phyloP scores from a whole-genome alignment of 345 rosid genomes.

The Syzygium grande region DNA sequence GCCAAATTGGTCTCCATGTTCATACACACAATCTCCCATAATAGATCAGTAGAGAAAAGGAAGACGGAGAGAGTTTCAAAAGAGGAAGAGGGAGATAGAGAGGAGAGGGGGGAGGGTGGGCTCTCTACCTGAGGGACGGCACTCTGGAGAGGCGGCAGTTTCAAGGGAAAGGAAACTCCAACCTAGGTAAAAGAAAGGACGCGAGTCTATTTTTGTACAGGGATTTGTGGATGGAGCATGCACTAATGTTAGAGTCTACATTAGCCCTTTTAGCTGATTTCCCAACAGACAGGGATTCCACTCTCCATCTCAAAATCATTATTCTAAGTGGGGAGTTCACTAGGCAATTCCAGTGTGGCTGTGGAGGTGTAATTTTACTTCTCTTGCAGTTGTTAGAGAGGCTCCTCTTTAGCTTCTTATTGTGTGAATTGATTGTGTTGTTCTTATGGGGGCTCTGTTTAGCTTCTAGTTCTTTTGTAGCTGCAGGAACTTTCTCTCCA shows the following conservation, averaged over 20 bases:
- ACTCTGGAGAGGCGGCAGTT: too few species aligned
- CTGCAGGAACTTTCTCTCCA: not conserved
- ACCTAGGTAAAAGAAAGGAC: too few species aligned
- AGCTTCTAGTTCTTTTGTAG: not conserved
- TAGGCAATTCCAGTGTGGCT: slow-evolving; percentile 60
- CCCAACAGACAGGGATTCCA: slow-evolving; percentile 24
- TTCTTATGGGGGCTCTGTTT: not conserved
- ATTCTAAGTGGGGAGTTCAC: slow-evolving; percentile 42
- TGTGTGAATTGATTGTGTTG: not conserved
- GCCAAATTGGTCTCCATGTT: too few species aligned
- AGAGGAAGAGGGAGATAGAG: too few species aligned
- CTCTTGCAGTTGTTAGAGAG: not conserved
- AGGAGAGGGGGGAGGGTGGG: too few species aligned
- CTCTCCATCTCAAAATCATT: slow-evolving; percentile 42
- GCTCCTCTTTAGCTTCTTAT: not conserved
- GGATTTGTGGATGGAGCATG: slow-evolving; percentile 92
- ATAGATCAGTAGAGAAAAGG: too few species aligned
- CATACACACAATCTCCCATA: too few species aligned
- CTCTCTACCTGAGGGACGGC: too few species aligned
- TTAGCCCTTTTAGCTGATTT: slow-evolving; percentile 37
- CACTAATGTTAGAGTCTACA: slow-evolving; percentile 59
- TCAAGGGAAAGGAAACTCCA: too few species aligned
- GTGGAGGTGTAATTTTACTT: slow-evolving; percentile 47
- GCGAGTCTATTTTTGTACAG: slow-evolving; percentile 56
- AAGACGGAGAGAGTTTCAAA: too few species aligned